Conservation (phyloP, 805 yeast species). For the Cyberlindnera suaveolens region DNA sequence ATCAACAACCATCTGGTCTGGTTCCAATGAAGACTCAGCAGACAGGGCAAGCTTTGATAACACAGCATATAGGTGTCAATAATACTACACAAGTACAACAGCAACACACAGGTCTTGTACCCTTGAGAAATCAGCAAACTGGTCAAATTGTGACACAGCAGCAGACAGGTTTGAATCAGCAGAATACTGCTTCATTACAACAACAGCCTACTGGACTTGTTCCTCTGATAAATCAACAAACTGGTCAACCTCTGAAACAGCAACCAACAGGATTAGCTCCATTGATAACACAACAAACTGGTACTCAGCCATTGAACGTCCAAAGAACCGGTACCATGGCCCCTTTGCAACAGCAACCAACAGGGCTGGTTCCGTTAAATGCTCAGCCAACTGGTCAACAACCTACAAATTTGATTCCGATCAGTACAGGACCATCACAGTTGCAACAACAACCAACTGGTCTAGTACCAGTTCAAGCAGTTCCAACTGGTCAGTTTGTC, state of each 20-base stretch:
- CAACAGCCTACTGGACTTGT: constrained; percentile 64
- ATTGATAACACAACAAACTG: constrained; percentile 46
- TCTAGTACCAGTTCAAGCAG: constrained; percentile 1
- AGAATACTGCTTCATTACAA: constrained; percentile 25
- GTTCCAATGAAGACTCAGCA: constrained; percentile 19
- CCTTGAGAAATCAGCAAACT: constrained; percentile 17
- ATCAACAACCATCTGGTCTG: constrained; percentile 14
- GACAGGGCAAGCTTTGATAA: constrained; percentile 11
- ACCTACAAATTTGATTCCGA: constrained; percentile 9
- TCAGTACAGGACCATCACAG: constrained; percentile 1
- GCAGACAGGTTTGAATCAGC: constrained; percentile 44
- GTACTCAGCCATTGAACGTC: constrained; percentile 43
- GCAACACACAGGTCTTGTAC: constrained; percentile 59
- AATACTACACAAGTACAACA: constrained; percentile 32
- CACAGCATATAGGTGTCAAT: constrained; percentile 44
- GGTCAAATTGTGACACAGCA: constrained; percentile 22
- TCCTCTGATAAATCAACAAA: constrained; percentile 33
- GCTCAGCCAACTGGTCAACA: constrained; percentile 25
- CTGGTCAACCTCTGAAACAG: constrained; percentile 12
- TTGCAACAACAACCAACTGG: constrained; percentile 59
- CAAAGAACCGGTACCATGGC: constrained; percentile 9
- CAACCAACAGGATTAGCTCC: constrained; percentile 56
- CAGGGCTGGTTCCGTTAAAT: constrained; percentile 25
- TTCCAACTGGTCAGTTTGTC: constrained; percentile 8
- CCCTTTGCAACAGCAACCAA: constrained; percentile 28